Evolutionary conservation across 75 land plant genomes (phyloP), one percentile per base, ranked within the genome.

Genomic region (Ceratopteris richardii): DNA sequence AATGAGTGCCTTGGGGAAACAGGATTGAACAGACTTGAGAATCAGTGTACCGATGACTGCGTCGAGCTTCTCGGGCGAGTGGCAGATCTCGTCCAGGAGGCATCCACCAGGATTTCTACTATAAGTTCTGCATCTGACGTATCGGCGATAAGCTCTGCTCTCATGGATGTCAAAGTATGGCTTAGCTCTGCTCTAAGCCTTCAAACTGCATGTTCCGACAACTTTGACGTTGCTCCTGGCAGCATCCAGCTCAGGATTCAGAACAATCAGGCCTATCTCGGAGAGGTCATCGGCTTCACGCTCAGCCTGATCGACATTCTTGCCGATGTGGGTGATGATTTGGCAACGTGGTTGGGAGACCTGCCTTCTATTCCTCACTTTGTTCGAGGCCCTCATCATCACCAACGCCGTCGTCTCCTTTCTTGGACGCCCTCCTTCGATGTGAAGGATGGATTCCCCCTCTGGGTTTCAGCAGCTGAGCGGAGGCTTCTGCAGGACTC

Each of bases 181-280:
- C 79, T 83, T 19, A 76, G 77, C 69, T 67, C 86, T 14, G 69
- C 86, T 24, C 36, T 83, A 53, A 83, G 82, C 10, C 72, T 75
- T 68, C 82, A 75, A 36, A 81, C 76, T 71, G 76, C 86, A n/a
- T 83, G 86, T 48, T 16, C 24, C 22, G 86, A 72, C 50, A 46
- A 46, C 14, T 46, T 46, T 17, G 12, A 46, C 13, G 22, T 46
- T 2, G 50, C 50, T 5, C 50, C 50, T 21, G 50, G 50, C 14
- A 21, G 22, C 22, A 21, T 46, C 22, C 50, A 21, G 22, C 18
- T 2, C 14, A 5, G 14, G 22, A 46, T 46, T 21, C 50, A 46
- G 50, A 21, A 5, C 50, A 21, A 46, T 5, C 50, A 46, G 50
- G 18, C 50, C 22, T 46, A 46, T 21, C 50, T 46, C 50, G 14